Conservation (phyloP, 2,329 filamentous ascomycete species). For the Colletotrichum gloeosporioides region DNA sequence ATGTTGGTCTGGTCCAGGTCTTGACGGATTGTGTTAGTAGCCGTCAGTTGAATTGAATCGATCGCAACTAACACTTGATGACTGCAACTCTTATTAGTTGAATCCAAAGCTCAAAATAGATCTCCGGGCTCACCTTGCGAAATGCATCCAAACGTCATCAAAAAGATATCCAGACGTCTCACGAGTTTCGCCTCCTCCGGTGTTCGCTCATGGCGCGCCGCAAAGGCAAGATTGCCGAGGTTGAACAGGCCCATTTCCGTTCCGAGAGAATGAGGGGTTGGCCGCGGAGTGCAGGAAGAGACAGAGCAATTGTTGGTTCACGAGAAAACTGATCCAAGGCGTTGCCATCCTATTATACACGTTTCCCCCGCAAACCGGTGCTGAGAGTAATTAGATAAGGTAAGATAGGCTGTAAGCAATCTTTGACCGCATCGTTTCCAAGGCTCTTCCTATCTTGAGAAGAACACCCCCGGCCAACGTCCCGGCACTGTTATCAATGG, state of each 20-base stretch:
- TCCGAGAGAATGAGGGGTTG: neutral
- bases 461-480: neutral
- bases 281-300: neutral
- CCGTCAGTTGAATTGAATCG: neutral
- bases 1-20: slow-evolving; percentile 43
- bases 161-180: slow-evolving; percentile 19
- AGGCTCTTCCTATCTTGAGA: neutral
- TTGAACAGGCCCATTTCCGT: neutral
- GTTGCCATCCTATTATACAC: neutral
- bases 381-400: neutral
- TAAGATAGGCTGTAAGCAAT: neutral
- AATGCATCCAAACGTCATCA: slow-evolving; percentile 25
- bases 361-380: neutral
- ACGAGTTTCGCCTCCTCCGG: slow-evolving; percentile 13
- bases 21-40: slow-evolving; percentile 15
- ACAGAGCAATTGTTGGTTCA: neutral
- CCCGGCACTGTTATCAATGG: neutral
- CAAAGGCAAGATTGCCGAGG: slow-evolving; percentile 14
- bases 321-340: neutral
- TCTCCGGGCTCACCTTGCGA: slow-evolving; percentile 14
- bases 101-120: neutral
- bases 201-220: slow-evolving; percentile 17
- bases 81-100: slow-evolving; percentile 7
- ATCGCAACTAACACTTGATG: slow-evolving; percentile 21
- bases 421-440: neutral